These are phyloP conservation scores for Gremmenia infestans DNA, from an alignment of 2,329 filamentous ascomycete genomes.

Conservation along the genomic window DNA sequence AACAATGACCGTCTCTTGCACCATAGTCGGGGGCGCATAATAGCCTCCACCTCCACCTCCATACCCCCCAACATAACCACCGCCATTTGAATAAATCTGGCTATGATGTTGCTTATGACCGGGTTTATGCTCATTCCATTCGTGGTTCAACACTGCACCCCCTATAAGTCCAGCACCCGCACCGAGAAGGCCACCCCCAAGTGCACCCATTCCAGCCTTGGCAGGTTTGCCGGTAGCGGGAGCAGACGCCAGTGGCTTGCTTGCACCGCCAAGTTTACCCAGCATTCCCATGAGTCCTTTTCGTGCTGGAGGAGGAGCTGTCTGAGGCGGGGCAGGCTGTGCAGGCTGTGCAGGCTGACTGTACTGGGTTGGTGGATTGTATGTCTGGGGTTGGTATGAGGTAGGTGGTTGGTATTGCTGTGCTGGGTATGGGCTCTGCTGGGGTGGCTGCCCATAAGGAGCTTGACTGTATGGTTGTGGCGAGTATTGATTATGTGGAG, in stretches of 20 bases:
- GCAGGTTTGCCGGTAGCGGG: neutral
- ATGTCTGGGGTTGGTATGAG: too few relatives aligned
- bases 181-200: neutral
- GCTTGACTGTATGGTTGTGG: too few relatives aligned
- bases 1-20: neutral
- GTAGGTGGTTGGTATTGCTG: too few relatives aligned
- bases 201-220: neutral
- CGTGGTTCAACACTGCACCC: constrained; percentile 1
- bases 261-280: neutral
- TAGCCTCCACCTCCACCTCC: neutral
- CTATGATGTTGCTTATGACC: neutral
- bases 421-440: too few relatives aligned
- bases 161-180: neutral
- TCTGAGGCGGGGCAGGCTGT: neutral
- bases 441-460: too few relatives aligned
- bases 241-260: neutral
- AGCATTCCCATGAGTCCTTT: neutral
- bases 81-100: neutral
- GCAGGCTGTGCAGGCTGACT: too few relatives aligned
- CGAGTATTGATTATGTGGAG: too few relatives aligned
- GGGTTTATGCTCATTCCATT: constrained; percentile 1
- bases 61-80: neutral
- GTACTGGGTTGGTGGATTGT: too few relatives aligned
- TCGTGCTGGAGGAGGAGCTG: neutral
- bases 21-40: neutral